These are phyloP conservation scores for Waitea zeae DNA, from an alignment of 1,284 basidiomycete genomes.

Conservation along the genomic window DNA sequence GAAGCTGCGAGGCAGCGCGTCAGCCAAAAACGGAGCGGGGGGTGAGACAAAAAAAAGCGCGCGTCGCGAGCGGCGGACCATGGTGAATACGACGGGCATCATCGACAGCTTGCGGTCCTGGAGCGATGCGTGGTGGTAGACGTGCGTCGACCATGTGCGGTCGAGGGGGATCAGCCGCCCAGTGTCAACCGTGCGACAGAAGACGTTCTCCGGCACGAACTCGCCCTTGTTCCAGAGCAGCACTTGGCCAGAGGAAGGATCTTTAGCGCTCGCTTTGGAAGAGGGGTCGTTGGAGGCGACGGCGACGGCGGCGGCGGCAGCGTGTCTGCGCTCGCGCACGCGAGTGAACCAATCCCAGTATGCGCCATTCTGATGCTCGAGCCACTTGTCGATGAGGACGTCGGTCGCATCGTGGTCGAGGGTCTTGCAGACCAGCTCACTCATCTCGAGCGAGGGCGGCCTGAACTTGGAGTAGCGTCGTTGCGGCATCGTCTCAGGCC, in stretches of 20 bases:
- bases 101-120: constrained; percentile 50
- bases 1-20: constrained; percentile 25
- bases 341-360: constrained; percentile 60
- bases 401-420: constrained; percentile 57
- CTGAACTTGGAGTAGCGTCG: constrained; percentile 45
- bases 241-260: constrained; percentile 23
- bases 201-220: constrained; percentile 59
- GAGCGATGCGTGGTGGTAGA: constrained; percentile 59
- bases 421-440: constrained; percentile 57
- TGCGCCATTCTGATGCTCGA: constrained; percentile 53
- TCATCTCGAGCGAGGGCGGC: constrained; percentile 47
- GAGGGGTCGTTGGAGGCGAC: too few species aligned
- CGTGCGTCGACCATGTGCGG: constrained; percentile 62
- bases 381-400: constrained; percentile 65
- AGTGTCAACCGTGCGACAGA: constrained; percentile 58
- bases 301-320: constrained; percentile 12
- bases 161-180: constrained; percentile 57
- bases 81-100: constrained; percentile 65
- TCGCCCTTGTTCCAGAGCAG: constrained; percentile 62
- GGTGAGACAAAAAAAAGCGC: too few species aligned
- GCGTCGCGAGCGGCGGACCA: too few species aligned
- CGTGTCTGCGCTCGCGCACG: constrained; percentile 44
- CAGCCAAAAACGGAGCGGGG: too few species aligned
- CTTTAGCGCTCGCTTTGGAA: too few species aligned
- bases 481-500: constrained; percentile 1